Base-by-base conservation (phyloP, 2,329 filamentous ascomycete genomes). In the Rhytidhysteron rufulum region DNA sequence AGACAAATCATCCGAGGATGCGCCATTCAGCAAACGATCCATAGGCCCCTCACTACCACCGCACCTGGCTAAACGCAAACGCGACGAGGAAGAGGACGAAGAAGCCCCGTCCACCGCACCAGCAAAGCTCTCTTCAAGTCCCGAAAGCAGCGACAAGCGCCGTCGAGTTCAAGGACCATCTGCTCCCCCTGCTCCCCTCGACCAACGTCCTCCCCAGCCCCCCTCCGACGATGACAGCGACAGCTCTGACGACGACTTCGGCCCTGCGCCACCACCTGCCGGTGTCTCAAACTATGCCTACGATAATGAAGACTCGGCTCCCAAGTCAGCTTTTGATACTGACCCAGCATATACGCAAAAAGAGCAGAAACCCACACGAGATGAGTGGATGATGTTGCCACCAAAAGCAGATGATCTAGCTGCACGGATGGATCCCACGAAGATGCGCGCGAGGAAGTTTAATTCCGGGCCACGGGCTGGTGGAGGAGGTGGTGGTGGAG, bases 391-490 rank as follows among this genome's bases (percentile, higher is more conserved):
- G 72, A 73, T 65, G 34, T 61, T 74, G 53, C 70, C 72, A 5
- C 72, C 72, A 1, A 67, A 68, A 15, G 65, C 70, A 49, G 72
- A 75, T 53, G 72, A 71, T 36, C 61, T 75, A 9, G 65, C 68
- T 59, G 78, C 78, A 49, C 68, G 86, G 62, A 70, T 86, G 51
- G 90, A 96, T 65, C 88, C 91, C 1, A 91, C 88, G 4, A 90
- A 90, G 64, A 73, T 91, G 44, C 82, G 84, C 53, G 83, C 81
- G 48, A 83, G 88, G 45, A 89, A 87, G 50, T 97, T 96, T 71
- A 82, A 88, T 37, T 85, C 85, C 0, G 79, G 81, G 4, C 54
- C 66, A 4, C 47, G 51, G 18, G 65, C 66, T 4, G 60, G 60
- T n/a, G 54, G 54, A 8, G 67, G 60, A 10, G 62, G 67, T 33